Evolutionary conservation across 164 flowering plant genomes (phyloP).

Genomic region (Umbilicus rupestris): DNA sequence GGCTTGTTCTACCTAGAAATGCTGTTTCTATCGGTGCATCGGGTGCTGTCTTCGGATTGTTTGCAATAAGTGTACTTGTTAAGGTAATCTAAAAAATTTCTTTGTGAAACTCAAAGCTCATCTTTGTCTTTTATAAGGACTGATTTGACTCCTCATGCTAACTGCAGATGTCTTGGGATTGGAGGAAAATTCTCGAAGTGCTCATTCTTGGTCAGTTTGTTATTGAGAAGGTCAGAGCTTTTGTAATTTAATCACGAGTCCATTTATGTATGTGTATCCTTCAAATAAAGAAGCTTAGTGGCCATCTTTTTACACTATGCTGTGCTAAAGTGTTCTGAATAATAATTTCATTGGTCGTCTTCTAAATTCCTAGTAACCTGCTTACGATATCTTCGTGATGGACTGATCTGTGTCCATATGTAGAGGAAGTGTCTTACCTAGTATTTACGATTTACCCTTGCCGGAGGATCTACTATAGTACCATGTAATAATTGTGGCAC

Average conservation of each 20-base stretch:
- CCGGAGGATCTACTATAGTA: too few species aligned
- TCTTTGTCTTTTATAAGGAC: too few species aligned
- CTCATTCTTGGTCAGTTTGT: slow-evolving; percentile 95
- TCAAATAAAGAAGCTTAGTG: neutral
- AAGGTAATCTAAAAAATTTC: slow-evolving; percentile 60
- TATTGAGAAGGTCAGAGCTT: slow-evolving; percentile 74
- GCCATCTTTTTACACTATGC: neutral
- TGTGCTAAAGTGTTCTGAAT: neutral
- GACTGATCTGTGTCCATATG: too few species aligned
- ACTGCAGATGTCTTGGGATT: slow-evolving; percentile 85
- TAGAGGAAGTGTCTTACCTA: too few species aligned
- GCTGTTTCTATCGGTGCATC: slow-evolving; percentile 96
- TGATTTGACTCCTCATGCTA: slow-evolving; percentile 6
- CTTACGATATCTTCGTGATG: too few species aligned
- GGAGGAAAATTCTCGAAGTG: slow-evolving; percentile 98
- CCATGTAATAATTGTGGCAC: too few species aligned
- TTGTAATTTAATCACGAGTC: too few species aligned
- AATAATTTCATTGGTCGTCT: too few species aligned
- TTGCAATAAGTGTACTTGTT: slow-evolving; percentile 95
- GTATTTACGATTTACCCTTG: too few species aligned
- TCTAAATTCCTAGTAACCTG: neutral
- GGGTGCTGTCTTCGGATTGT: slow-evolving; percentile 95
- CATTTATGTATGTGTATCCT: neutral
- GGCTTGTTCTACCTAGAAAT: slow-evolving; percentile 86
- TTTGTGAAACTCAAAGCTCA: too few species aligned